Base-by-base conservation (phyloP, 495 filamentous ascomycete genomes). In the Aspergillus ostianus region DNA sequence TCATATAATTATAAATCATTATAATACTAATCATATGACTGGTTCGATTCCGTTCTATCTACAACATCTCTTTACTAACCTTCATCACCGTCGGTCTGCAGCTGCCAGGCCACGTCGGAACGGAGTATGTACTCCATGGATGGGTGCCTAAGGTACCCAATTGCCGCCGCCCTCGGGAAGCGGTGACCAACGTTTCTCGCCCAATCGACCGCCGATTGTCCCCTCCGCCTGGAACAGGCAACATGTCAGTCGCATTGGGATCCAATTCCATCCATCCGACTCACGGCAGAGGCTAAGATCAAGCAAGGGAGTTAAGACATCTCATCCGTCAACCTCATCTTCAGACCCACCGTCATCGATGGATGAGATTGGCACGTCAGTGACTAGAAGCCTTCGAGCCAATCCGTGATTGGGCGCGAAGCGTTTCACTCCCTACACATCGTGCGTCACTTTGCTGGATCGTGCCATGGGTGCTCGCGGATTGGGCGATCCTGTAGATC, bases 121-220 rank as follows among this genome's bases (percentile, higher is more conserved):
- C 29, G 21, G 51, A 44, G 29, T 29, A 44, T 53, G 27, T 29
- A 29, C 36, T 53, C 44, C 21, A 9, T 17, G 20, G 41, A 57
- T 41, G 5, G 27, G 45, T 57, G 53, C 53, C 54, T 61, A 48
- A 61, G 59, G 59, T 61, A 61, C 59, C 59, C 53, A 61, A 56
- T 26, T 26, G 23, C 23, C 17, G 12, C 32, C 19, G 18, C 29
- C 56, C 32, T 18, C 46, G 49, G 47, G 47, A 4, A 26, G 19
- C 47, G n/a, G 47, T 48, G 18, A 19, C 54, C 54, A 56, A 47
- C 47, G 20, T 13, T 56, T 51, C 27, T 56, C 44, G 58, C 58
- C 58, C 58, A 60, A 60, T 60, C 32, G 18, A 41, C 32, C 20
- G 46, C 20, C 26, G 41, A 19, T 55, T 18, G 6, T 45, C 15